phyloP scores from a whole-genome alignment of 257 asterid genomes.

The Solanum ahanhuiri region DNA sequence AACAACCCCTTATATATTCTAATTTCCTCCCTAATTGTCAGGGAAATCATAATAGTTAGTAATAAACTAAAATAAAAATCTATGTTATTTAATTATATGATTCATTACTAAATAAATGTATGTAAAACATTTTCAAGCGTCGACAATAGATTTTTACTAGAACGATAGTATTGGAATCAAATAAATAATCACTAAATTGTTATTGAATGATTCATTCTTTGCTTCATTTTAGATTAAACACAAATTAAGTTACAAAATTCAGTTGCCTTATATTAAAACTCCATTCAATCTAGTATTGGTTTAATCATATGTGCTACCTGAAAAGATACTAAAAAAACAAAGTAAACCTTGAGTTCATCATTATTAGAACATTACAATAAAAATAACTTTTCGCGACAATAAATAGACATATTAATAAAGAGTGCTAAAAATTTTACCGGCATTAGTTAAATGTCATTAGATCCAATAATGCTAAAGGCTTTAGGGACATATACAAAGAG shows the following conservation, averaged over 20 bases:
- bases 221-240: neutral
- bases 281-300: neutral
- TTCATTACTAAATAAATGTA: neutral
- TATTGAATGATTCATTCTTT: neutral
- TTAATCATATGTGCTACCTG: neutral
- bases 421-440: too few relatives aligned
- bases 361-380: neutral
- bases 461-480: too few relatives aligned
- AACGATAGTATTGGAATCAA: neutral
- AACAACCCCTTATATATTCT: neutral
- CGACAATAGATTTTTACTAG: neutral
- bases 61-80: neutral
- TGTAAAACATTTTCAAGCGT: too few relatives aligned
- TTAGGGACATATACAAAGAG: too few relatives aligned
- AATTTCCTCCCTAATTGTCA: neutral
- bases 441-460: too few relatives aligned
- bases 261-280: neutral
- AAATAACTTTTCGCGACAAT: too few relatives aligned
- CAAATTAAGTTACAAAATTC: neutral
- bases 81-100: neutral
- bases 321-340: neutral
- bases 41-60: neutral
- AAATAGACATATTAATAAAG: too few relatives aligned
- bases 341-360: neutral
- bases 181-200: too few relatives aligned